Evolutionary conservation across 2,329 filamentous ascomycete species (phyloP).

Genomic region (Whalleya microplaca): DNA sequence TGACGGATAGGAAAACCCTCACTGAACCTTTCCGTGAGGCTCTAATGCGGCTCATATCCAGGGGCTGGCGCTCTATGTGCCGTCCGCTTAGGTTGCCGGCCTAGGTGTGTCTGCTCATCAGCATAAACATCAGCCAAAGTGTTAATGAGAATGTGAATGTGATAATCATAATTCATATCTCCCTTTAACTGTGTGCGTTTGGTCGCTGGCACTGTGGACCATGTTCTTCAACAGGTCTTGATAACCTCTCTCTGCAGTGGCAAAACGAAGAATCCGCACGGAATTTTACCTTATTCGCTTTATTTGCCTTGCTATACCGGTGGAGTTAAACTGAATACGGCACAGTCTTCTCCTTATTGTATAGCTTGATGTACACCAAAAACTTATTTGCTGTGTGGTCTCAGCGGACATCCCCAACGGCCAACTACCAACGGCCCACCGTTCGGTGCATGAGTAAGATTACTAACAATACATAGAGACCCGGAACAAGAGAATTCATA

Average conservation of each 20-base stretch:
- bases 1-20: neutral
- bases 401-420: slow-evolving; percentile 41
- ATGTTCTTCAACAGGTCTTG: slow-evolving; percentile 29
- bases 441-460: slow-evolving; percentile 31
- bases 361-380: slow-evolving; percentile 22
- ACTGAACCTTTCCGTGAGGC: slow-evolving; percentile 9
- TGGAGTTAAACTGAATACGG: slow-evolving; percentile 21
- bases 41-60: slow-evolving; percentile 23
- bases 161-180: slow-evolving; percentile 5
- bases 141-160: slow-evolving; percentile 5
- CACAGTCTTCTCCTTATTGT: slow-evolving; percentile 20
- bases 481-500: slow-evolving; percentile 12
- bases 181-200: neutral
- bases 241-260: slow-evolving; percentile 17
- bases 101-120: neutral
- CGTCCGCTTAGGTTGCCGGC: neutral
- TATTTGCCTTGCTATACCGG: slow-evolving; percentile 20
- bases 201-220: slow-evolving; percentile 7
- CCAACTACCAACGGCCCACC: slow-evolving; percentile 33
- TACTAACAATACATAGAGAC: slow-evolving; percentile 25
- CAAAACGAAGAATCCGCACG: neutral
- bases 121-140: neutral
- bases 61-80: slow-evolving; percentile 6
- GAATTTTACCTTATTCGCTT: slow-evolving; percentile 9
- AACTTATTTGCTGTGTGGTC: slow-evolving; percentile 29